A percentile compares a stretch with the other conserved stretches of the same genome.
Conservation (phyloP, 208 protist species). For the Wallacemonas rigidus region DNA sequence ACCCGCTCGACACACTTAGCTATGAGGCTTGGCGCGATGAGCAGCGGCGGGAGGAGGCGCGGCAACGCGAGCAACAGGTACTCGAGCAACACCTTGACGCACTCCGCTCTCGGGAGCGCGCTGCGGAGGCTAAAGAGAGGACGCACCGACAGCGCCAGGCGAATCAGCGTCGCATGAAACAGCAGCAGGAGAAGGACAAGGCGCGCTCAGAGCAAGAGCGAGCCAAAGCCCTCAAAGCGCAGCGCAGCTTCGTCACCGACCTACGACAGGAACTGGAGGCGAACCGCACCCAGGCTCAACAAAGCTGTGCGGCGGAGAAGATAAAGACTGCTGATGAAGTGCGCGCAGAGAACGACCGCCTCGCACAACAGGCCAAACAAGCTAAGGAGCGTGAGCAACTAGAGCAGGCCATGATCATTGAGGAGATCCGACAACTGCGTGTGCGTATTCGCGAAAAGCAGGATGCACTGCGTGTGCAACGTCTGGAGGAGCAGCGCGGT, state of each 20-base stretch:
- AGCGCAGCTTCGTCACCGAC: slow-evolving; percentile 26
- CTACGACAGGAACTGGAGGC: slow-evolving; percentile 34
- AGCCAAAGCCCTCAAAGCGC: slow-evolving; percentile 17
- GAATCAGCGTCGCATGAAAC: not conserved
- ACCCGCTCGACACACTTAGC: slow-evolving; percentile 39
- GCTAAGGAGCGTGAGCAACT: slow-evolving; percentile 38
- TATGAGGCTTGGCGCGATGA: slow-evolving; percentile 65
- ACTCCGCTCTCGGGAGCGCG: slow-evolving; percentile 10
- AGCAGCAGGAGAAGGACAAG: slow-evolving; percentile 27
- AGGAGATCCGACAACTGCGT: slow-evolving; percentile 60
- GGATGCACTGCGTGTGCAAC: slow-evolving; percentile 26
- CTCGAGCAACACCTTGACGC: slow-evolving; percentile 44
- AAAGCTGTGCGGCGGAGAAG: slow-evolving; percentile 23
- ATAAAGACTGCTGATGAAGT: slow-evolving; percentile 38
- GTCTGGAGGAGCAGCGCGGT: slow-evolving; percentile 8
- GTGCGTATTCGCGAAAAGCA: slow-evolving; percentile 46
- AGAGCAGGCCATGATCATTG: slow-evolving; percentile 54
- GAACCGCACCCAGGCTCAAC: slow-evolving; percentile 36
- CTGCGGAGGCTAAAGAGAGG: not conserved
- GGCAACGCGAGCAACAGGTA: slow-evolving; percentile 25
- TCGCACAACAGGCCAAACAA: slow-evolving; percentile 36
- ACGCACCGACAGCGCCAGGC: not conserved
- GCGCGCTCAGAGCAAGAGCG: slow-evolving; percentile 24
- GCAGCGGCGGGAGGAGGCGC: slow-evolving; percentile 37
- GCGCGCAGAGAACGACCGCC: slow-evolving; percentile 36